Base-by-base conservation (phyloP, 768 basidiomycete genomes). In the Pilatotrama ljubarskyi region DNA sequence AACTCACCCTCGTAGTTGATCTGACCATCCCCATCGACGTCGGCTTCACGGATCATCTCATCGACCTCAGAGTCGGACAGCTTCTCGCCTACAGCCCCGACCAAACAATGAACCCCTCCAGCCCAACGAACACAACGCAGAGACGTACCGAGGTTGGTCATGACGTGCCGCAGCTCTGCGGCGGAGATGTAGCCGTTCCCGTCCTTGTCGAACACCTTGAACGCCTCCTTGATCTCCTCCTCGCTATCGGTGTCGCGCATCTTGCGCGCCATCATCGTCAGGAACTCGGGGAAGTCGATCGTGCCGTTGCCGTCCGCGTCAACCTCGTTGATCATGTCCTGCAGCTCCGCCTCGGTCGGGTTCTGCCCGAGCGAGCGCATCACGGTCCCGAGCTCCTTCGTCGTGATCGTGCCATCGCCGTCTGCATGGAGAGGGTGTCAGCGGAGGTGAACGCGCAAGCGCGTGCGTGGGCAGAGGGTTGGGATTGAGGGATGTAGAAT, bases 21-120 rank as follows among this genome's bases (percentile, higher is more conserved):
- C 76, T 93, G 91, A n/a, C 93, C 93, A 73, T 94, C 92, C 51
- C 95, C 94, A 70, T 97, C 93, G 51, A 93, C 82, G 72, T 97
- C 94, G 57, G 94, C 95, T 77, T 97, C 95, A 55, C 93, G 87
- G 72, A 97, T 97, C 94, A 97, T 95, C 80, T 95, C 94, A 61
- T 93, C 90, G 64, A 95, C 93, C 75, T 96, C 94, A 8, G 70
- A 80, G 64, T 95, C 93, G 13, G 90, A 82, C 58, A 95, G 78
- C 74, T 93, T 94, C 80, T 95, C 93, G 58, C 91, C 90, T 86
- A 70, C 64, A 61, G 2, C 20, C 49, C 50, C n/a, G 18, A 29
- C 32, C 42, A 24, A 43, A 52, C 49, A 55, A 46, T 46, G 11
- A 20, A n/a, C 1, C 7, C 40, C 5, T 18, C 20, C 8, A 9